phyloP scores from a whole-genome alignment of 1,284 basidiomycete genomes.

The Farysia itapuensis region DNA sequence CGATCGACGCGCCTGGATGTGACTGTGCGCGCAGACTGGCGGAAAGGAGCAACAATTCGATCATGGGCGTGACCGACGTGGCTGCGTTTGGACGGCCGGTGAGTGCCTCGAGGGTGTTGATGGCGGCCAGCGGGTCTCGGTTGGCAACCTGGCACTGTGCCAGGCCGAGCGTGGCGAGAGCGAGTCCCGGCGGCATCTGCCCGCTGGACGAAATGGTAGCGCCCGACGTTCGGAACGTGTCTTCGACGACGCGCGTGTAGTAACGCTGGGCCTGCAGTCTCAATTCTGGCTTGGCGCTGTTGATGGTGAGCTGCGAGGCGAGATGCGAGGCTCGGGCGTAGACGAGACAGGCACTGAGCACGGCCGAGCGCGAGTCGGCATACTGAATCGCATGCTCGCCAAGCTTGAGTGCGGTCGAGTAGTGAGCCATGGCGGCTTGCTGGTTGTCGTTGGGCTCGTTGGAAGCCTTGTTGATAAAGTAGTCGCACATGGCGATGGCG shows the following conservation, averaged over 20 bases:
- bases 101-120: slow-evolving; percentile 49
- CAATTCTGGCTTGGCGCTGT: slow-evolving; percentile 31
- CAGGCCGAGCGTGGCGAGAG: slow-evolving; percentile 52
- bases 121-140: slow-evolving; percentile 45
- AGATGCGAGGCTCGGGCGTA: slow-evolving; percentile 54
- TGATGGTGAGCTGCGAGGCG: slow-evolving; percentile 39
- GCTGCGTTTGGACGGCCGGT: slow-evolving; percentile 24
- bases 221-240: slow-evolving; percentile 13
- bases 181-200: slow-evolving; percentile 35
- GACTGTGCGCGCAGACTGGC: slow-evolving; percentile 45
- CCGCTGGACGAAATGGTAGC: slow-evolving; percentile 7
- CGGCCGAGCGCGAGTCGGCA: slow-evolving; percentile 45
- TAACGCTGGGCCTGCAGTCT: slow-evolving; percentile 48
- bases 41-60: slow-evolving; percentile 50
- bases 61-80: slow-evolving; percentile 23
- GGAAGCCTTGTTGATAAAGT: slow-evolving; percentile 42
- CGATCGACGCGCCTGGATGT: slow-evolving; percentile 43
- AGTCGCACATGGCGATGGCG: slow-evolving; percentile 51
- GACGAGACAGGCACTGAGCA: slow-evolving; percentile 48
- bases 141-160: slow-evolving; percentile 54
- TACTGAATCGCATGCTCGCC: slow-evolving; percentile 58
- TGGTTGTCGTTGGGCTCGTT: slow-evolving; percentile 12
- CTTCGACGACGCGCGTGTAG: slow-evolving; percentile 49
- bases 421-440: slow-evolving; percentile 33
- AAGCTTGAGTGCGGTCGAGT: slow-evolving; percentile 52